Base-by-base conservation (phyloP, 2,329 filamentous ascomycete species). In the Neoascochyta sp. region DNA sequence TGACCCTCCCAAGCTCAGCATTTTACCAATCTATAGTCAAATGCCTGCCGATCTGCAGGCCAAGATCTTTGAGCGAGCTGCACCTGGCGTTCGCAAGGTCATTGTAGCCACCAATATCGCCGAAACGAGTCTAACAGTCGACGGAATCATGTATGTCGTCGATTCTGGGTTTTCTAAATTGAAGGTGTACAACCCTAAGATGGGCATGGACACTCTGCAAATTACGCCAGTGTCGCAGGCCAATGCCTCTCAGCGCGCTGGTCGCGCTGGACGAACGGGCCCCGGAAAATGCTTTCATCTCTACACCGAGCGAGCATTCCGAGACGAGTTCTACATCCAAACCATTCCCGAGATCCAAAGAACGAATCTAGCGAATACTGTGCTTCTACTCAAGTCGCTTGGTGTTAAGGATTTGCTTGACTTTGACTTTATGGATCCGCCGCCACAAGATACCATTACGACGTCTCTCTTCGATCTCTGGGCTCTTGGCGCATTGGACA, bases 381-480 rank as follows among this genome's bases (percentile, higher is more conserved):
- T 98, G 3, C 73, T 98, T 9, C 77, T 98, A 27, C 74, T 98
- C 25, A 98, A 98, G 58, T 95, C 87, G 0, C 75, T 98, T 1
- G 92, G 92, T 0, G 90, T 98, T 11, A 90, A 86, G 55, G 89
- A 98, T 47, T 71, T 98, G 7, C 68, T 98, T 1, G 90, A 98
- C 61, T 98, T 98, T 55, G 88, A 96, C 60, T 98, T 98, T 52
- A 96, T 98, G 90, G 92, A 98, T 48, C 92, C 92, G 2, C 92
- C 92, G 5, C 92, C 92, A 0, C 92, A 98, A 64, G 93, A 98
- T 54, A 95, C 89, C 1, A 96, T 98, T 45, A 90, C 87, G 1
- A 98, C 92, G 0, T 95, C 89, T 3, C 80, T 98, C 19, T 98
- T 96, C 65, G 92, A 98, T 52, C 77, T 98, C 1, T 98, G 92